Conservation (phyloP, 306 rosid genomes). For the Medicago ruthenica region DNA sequence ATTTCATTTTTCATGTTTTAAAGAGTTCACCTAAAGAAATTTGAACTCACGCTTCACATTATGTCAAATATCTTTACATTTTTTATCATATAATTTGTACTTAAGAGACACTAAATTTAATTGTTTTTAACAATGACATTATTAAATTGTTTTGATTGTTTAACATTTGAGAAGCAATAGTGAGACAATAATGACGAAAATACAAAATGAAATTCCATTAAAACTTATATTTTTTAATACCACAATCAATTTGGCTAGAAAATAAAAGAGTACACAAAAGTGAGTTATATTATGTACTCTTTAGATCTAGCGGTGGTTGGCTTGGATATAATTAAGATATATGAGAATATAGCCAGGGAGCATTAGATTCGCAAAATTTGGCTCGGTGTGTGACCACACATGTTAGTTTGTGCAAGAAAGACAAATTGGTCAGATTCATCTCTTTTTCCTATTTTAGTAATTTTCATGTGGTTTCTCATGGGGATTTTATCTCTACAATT, state of each 20-base stretch:
- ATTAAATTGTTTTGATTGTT: too few relatives aligned
- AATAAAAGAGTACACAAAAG: constrained; percentile 11
- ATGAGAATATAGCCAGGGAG: constrained; percentile 23
- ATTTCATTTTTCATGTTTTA: too few relatives aligned
- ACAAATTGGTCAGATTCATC: constrained; percentile 65
- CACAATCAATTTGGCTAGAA: neutral
- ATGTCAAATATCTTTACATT: too few relatives aligned
- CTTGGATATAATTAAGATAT: constrained; percentile 23
- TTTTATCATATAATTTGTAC: too few relatives aligned
- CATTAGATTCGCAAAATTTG: constrained; percentile 65
- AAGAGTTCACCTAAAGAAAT: too few relatives aligned
- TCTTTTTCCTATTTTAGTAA: constrained; percentile 43
- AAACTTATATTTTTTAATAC: neutral
- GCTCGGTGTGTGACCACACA: constrained; percentile 48
- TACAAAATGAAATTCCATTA: neutral
- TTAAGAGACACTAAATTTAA: too few relatives aligned
- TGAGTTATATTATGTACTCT: constrained; percentile 39
- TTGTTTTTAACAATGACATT: too few relatives aligned
- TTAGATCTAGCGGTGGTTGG: constrained; percentile 30
- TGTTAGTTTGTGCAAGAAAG: constrained; percentile 68
- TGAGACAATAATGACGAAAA: too few relatives aligned
- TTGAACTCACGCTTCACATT: too few relatives aligned
- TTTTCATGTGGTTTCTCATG: constrained; percentile 67
- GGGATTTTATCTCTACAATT: constrained; percentile 23
- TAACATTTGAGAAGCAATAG: too few relatives aligned